phyloP scores from a whole-genome alignment of 257 asterid genomes.

The Hygrophila difformis region DNA sequence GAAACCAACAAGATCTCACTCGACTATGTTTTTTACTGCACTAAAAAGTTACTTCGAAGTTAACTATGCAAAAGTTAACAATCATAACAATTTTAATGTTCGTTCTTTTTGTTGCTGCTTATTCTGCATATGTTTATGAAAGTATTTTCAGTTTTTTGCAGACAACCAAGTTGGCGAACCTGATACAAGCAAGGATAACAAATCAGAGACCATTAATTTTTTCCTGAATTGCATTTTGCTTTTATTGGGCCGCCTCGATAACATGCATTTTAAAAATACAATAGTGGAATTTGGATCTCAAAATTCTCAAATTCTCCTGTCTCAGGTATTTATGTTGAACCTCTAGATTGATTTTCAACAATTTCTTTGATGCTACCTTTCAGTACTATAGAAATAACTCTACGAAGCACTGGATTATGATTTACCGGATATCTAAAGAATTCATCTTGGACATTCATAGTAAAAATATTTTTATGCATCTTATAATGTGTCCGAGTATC shows the following conservation, averaged over 20 bases:
- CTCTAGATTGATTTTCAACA: constrained; percentile 11
- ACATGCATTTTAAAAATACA: constrained; percentile 48
- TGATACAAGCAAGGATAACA: constrained; percentile 35
- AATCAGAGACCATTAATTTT: constrained; percentile 56
- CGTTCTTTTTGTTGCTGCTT: constrained; percentile 13
- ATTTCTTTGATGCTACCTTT: no score
- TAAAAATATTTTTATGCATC: no score
- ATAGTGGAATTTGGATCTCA: constrained; percentile 61
- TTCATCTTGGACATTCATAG: no score
- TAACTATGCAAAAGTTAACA: no score
- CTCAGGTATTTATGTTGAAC: constrained; percentile 52
- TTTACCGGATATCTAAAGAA: no score
- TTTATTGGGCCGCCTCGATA: constrained; percentile 62
- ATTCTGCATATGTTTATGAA: constrained; percentile 20
- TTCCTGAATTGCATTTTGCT: constrained; percentile 80
- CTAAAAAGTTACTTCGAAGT: no score
- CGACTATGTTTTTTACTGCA: no score
- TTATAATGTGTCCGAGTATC: no score
- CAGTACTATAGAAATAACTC: no score
- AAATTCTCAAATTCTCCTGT: constrained; percentile 51
- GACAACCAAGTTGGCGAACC: constrained; percentile 53
- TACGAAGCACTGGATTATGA: no score
- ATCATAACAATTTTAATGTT: no score
- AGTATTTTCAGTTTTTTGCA: constrained; percentile 53
- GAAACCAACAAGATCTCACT: no score